Evolutionary conservation across 2,329 filamentous ascomycete genomes (phyloP).

Genomic region (Ascochyta fabae): DNA sequence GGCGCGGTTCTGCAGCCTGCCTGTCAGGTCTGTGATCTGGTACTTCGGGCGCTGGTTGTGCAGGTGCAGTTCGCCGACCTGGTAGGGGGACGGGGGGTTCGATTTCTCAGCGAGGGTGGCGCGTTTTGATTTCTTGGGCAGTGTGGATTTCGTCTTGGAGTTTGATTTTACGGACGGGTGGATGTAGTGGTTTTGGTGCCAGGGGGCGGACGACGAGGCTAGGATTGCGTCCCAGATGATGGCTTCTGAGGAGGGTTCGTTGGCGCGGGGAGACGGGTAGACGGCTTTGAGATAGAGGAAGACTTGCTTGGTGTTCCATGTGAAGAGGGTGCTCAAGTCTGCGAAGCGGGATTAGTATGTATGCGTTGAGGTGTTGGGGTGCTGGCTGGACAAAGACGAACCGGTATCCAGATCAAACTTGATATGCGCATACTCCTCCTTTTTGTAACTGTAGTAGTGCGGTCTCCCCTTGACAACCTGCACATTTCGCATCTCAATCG

Average conservation of each 20-base stretch:
- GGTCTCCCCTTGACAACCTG: slow-evolving; percentile 90
- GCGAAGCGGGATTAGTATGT: neutral
- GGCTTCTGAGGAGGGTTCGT: slow-evolving; percentile 62
- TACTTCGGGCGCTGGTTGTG: slow-evolving; percentile 93
- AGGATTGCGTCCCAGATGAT: slow-evolving; percentile 98
- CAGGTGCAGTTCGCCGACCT: slow-evolving; percentile 75
- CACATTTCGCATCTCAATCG: slow-evolving; percentile 73
- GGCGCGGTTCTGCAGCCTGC: slow-evolving; percentile 74
- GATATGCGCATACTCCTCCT: slow-evolving; percentile 94
- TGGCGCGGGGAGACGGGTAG: slow-evolving; percentile 59
- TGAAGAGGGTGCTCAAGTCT: slow-evolving; percentile 92
- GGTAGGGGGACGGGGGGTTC: slow-evolving; percentile 30
- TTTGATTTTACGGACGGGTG: slow-evolving; percentile 52
- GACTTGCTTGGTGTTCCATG: slow-evolving; percentile 98
- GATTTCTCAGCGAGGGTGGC: slow-evolving; percentile 22
- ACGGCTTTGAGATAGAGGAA: slow-evolving; percentile 94
- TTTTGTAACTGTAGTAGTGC: slow-evolving; percentile 93
- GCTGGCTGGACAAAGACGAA: slow-evolving; percentile 38
- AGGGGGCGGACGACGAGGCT: slow-evolving; percentile 69
- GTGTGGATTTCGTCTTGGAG: slow-evolving; percentile 63
- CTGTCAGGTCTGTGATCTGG: slow-evolving; percentile 89
- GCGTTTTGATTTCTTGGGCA: slow-evolving; percentile 24
- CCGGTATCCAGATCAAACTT: slow-evolving; percentile 88
- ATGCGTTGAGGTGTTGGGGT: neutral
- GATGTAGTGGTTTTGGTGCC: slow-evolving; percentile 58